Base-by-base conservation (phyloP, 2,329 filamentous ascomycete genomes). In the Zarea fungicola region DNA sequence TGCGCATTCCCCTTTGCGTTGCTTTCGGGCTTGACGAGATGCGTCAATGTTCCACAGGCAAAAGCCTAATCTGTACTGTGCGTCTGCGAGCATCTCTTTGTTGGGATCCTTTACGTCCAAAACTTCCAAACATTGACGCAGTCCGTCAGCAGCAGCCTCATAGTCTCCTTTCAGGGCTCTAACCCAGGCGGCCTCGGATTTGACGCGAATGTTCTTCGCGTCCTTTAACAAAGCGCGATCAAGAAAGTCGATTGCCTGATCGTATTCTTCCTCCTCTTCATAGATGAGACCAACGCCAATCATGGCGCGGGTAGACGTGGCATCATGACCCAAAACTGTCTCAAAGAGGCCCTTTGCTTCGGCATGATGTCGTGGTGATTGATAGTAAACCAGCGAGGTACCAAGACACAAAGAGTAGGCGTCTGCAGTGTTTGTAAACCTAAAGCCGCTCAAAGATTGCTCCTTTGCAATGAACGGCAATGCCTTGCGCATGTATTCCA, bases 221-320 rank as follows among this genome's bases (percentile, higher is more conserved):
- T 96, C 89, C 21, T 87, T 80, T 54, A 83, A 65, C 22, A 95
- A 65, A 1, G 93, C 93, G 54, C 88, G 80, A 32, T 77, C 78
- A 11, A 99, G 70, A 60, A 95, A 96, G 23, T 85, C 79, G 32
- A 91, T 82, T 0, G 95, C 93, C 59, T 89, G 78, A 40, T 80
- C 75, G 59, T 88, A 96, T 54, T 97, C 87, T 59, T 96, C 86
- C 55, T 96, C 90, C 58, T 97, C 93, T 65, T 96, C 90, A 40
- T 91, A 85, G 34, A 99, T 92, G 21, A 97, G 69, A 1, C 93
- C 95, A 28, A 96, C 82, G 1, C 93, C 93, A 39, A 97, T 87
- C 53, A 99, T 73, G 3, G 91, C 91, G 25, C 83, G 72, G 1
- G 90, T 95, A 1, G 87, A 91, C 3, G 80, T 81, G 2, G 83